A percentile compares a stretch with the other conserved stretches of the same genome.
Conservation (phyloP, 495 filamentous ascomycete species). For the Penicillium desertorum region DNA sequence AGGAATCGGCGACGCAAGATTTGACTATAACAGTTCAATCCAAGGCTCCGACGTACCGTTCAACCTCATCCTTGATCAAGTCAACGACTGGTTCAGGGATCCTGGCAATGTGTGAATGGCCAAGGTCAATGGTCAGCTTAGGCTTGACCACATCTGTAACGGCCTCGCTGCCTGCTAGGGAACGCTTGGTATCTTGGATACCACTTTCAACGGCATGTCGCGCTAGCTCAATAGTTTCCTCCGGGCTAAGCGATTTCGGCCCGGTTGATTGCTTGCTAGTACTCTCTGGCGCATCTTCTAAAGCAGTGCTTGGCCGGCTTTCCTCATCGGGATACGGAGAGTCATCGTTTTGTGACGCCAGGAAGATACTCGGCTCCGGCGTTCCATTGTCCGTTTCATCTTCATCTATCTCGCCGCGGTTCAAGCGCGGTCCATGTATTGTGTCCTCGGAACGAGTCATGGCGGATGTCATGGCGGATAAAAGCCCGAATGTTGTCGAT, state of each 20-base stretch:
- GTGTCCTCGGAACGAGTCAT: conserved; percentile 45
- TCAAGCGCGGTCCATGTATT: conserved; percentile 35
- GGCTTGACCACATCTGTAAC: conserved; percentile 68
- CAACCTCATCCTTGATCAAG: conserved; percentile 88
- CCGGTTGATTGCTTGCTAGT: conserved; percentile 26
- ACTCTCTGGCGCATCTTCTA: conserved; percentile 26
- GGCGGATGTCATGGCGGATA: conserved; percentile 36
- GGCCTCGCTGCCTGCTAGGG: conserved; percentile 64
- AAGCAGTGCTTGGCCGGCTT: conserved; percentile 33
- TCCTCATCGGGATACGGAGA: conserved; percentile 32
- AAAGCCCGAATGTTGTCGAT: conserved; percentile 4
- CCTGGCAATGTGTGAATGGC: conserved; percentile 72
- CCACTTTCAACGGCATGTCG: conserved; percentile 66
- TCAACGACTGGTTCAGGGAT: conserved; percentile 89
- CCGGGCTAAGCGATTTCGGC: conserved; percentile 34
- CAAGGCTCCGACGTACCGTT: conserved; percentile 60
- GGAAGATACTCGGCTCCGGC: conserved; percentile 26
- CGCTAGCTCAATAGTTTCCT: conserved; percentile 57
- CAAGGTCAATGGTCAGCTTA: conserved; percentile 86
- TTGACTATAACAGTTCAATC: not conserved
- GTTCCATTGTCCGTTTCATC: conserved; percentile 30
- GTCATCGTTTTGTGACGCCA: conserved; percentile 29
- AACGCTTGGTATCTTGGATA: conserved; percentile 65
- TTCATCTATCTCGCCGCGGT: conserved; percentile 36
- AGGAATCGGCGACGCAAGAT: not conserved